These are phyloP conservation scores for Ophiostoma sp. DNA, from an alignment of 2,329 filamentous ascomycete species.

Conservation along the genomic window DNA sequence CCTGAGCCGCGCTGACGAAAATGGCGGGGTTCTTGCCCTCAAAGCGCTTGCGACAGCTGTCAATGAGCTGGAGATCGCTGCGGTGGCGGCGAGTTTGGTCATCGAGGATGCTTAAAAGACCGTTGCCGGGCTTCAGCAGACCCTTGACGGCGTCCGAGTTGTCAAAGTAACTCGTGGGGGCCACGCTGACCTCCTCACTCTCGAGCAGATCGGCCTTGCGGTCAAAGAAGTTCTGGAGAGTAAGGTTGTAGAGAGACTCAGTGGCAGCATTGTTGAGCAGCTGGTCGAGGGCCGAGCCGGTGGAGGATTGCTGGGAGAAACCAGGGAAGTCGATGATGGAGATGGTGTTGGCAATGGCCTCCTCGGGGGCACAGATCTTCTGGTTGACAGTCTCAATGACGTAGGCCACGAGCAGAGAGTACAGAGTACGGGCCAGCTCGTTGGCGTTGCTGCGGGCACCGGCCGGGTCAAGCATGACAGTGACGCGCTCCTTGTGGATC, in stretches of 20 bases:
- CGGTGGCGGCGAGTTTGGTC: constrained; percentile 89
- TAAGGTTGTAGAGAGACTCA: constrained; percentile 88
- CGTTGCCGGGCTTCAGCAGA: constrained; percentile 86
- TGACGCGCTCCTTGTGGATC: constrained; percentile 93
- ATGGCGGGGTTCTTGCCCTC: constrained; percentile 93
- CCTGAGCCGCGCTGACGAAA: constrained; percentile 65
- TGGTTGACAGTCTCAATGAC: constrained; percentile 92
- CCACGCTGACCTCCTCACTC: constrained; percentile 83
- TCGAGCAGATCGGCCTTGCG: constrained; percentile 89
- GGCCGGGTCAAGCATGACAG: constrained; percentile 90
- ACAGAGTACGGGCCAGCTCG: constrained; percentile 86
- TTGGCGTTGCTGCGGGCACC: constrained; percentile 89
- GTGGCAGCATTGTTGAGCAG: constrained; percentile 90
- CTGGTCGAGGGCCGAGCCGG: constrained; percentile 82
- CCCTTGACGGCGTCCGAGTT: constrained; percentile 93
- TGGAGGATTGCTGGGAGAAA: constrained; percentile 78
- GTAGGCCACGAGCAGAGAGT: constrained; percentile 88
- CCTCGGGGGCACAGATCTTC: constrained; percentile 78
- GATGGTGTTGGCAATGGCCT: constrained; percentile 85
- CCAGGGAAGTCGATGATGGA: constrained; percentile 96
- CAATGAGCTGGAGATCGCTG: constrained; percentile 82
- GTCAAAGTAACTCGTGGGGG: constrained; percentile 94
- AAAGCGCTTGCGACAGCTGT: constrained; percentile 87
- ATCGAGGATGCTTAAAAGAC: constrained; percentile 87
- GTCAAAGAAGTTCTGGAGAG: constrained; percentile 93